phyloP scores from a whole-genome alignment of 169 alveolate species.

The Miamiensis avidus region DNA sequence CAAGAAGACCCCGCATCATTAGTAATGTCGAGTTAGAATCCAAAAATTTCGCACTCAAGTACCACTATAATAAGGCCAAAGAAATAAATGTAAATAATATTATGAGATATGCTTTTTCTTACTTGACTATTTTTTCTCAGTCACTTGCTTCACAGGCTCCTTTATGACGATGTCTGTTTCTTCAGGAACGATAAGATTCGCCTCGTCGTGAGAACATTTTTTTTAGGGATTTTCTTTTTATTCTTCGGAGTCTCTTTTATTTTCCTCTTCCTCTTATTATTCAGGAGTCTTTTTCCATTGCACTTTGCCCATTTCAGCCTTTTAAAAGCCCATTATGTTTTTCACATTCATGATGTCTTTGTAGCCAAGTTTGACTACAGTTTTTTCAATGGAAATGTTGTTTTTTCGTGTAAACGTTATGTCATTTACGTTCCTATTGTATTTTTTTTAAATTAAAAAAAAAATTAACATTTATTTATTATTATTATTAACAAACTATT shows the following conservation, averaged over 20 bases:
- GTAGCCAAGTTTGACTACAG: neutral
- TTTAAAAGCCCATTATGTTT: neutral
- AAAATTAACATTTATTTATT: no score
- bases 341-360: neutral
- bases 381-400: neutral
- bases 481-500: no score
- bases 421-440: no score
- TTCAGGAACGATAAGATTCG: neutral
- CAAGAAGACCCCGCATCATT: constrained; percentile 5
- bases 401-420: neutral
- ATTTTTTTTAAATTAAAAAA: no score
- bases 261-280: no score
- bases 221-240: neutral
- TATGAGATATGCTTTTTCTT: neutral
- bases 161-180: neutral
- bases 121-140: neutral
- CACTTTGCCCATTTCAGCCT: neutral
- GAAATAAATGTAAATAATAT: no score
- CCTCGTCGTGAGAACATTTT: neutral
- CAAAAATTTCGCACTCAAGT: neutral
- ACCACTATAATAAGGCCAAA: neutral
- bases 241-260: no score
- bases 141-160: no score
- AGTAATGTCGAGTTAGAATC: neutral
- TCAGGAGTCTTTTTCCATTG: neutral